Percentiles rank a stretch among this genome's conserved stretches.
phyloP scores from a whole-genome alignment of 257 asterid genomes.

The Nicotiana tomentosiformis region DNA sequence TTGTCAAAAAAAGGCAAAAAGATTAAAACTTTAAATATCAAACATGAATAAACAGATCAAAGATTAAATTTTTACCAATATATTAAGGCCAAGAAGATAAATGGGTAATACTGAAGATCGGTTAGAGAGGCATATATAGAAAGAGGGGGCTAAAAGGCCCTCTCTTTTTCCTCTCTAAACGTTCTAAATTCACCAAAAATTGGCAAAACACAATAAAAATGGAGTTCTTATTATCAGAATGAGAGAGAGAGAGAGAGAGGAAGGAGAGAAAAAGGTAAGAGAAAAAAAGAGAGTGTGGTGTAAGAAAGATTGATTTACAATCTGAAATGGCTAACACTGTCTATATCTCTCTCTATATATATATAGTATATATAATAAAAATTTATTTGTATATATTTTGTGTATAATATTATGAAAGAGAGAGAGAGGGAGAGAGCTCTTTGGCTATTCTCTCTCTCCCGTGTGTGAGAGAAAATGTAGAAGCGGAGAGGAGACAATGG shows the following conservation, averaged over 20 bases:
- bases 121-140: conserved; percentile 60
- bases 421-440: not conserved
- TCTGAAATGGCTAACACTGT: conserved; percentile 8
- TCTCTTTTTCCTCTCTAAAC: conserved; percentile 32
- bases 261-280: not conserved
- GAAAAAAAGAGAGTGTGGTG: conserved; percentile 5
- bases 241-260: not conserved
- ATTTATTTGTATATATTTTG: not conserved
- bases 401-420: not conserved
- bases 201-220: not conserved
- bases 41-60: conserved; percentile 28
- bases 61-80: conserved; percentile 29
- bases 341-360: not conserved
- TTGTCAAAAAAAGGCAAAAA: conserved; percentile 21
- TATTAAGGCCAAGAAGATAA: conserved; percentile 40
- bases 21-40: not conserved
- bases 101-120: conserved; percentile 61
- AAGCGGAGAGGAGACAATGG: conserved; percentile 3
- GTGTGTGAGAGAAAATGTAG: not conserved
- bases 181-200: conserved; percentile 39
- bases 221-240: not conserved
- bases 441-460: not conserved
- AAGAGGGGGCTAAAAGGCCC: conserved; percentile 71
- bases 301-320: conserved; percentile 15
- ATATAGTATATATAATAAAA: not conserved